Evolutionary conservation across 1,139 yeast genomes (phyloP), one percentile per base, ranked within the genome.

Genomic region (Taphrina confusa): DNA sequence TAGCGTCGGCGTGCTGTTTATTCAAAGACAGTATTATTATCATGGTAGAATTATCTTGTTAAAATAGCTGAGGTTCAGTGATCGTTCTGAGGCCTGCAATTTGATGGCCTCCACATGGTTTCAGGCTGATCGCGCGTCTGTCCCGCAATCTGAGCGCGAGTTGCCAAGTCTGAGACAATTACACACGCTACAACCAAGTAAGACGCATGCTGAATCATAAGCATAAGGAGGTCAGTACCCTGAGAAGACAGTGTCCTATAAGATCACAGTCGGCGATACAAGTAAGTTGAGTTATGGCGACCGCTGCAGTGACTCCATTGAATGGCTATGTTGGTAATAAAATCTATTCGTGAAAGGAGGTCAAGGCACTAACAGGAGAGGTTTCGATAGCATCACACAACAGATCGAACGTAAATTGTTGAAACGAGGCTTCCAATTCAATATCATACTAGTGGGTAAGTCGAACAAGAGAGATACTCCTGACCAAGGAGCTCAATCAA

Each of bases 301-400:
- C 52, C 8, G 22, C 40, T 14, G 52, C 33, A 28, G 52, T 42
- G 52, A 54, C 58, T 12, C 58, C 49, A 16, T 34, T 54, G 44
- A 54, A 54, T 25, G 37, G 51, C 25, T 44, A 54, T 27, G 58
- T 54, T 12, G 58, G 58, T 54, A 44, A 14, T 50, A 3, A 20
- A 20, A 25, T 3, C 33, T 12, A 4, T 27, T 20, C 31, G 12
- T 25, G 31, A 31, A 25, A 42, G 25, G 31, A 31, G 47, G 31
- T 50, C 50, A 27, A 23, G 30, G 27, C 37, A 5, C 50, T 45
- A 22, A 47, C 20, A 12, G 28, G 5, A 5, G 91, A 65, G 98
- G 98, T 56, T 92, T 92, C 72, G 97, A 92, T 75, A 86, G 97
- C 66, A 91, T 92, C 74, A 92, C 98, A 61, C 82, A 87, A 44